These are phyloP conservation scores for Populus tomentosa DNA, from an alignment of 441 rosid species.

Conservation along the genomic window DNA sequence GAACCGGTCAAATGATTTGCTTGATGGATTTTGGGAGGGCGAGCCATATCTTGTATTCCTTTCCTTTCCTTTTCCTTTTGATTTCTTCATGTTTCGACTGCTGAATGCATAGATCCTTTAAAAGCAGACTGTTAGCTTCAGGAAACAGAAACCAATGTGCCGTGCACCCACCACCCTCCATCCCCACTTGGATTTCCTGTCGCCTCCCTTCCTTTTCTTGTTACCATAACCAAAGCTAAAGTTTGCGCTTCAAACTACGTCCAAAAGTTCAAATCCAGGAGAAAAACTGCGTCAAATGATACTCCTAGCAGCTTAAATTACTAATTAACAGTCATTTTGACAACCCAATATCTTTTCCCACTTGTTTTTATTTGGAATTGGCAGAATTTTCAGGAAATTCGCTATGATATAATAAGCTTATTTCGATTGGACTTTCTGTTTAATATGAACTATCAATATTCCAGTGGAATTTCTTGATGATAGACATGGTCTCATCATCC, in stretches of 20 bases:
- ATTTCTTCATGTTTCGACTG: neutral
- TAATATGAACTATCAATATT: neutral
- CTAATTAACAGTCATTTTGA: too few species aligned
- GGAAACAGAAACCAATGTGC: slow-evolving; percentile 4
- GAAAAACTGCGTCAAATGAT: neutral
- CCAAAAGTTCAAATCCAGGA: neutral
- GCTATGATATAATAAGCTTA: too few species aligned
- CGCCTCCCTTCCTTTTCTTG: neutral
- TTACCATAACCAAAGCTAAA: neutral
- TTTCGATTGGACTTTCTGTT: neutral
- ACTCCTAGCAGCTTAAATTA: neutral
- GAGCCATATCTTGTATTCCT: neutral
- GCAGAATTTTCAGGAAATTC: neutral
- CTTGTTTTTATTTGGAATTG: neutral
- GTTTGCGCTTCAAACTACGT: neutral
- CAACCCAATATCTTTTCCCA: neutral
- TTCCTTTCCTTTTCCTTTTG: slow-evolving; percentile 5
- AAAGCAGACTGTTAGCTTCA: slow-evolving; percentile 15
- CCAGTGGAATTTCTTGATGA: neutral
- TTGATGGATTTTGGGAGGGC: slow-evolving; percentile 2
- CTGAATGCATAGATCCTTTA: neutral
- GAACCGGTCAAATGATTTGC: slow-evolving; percentile 9
- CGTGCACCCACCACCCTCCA: neutral
- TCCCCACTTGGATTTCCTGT: slow-evolving; percentile 25
- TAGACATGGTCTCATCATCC: neutral